A percentile compares a stretch with the other conserved stretches of the same genome.
phyloP scores from a whole-genome alignment of 2,329 filamentous ascomycete species.

The Sporothrix euskadiensis region DNA sequence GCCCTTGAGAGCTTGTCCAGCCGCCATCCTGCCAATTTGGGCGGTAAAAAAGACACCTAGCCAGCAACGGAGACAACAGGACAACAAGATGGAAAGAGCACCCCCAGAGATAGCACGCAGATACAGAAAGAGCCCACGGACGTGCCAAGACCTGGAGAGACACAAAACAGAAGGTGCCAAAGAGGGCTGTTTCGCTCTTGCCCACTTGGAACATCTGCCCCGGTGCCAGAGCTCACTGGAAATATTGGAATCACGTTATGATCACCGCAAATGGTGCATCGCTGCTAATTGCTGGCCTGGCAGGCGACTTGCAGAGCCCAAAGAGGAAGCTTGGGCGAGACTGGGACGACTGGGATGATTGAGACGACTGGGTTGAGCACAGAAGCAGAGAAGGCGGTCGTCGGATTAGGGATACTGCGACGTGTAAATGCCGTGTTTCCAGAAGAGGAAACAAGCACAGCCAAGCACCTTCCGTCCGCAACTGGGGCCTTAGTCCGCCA shows the following conservation, averaged over 20 bases:
- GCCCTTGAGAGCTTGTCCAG: neutral
- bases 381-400: neutral
- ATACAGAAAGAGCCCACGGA: neutral
- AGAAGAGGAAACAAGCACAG: slow-evolving; percentile 12
- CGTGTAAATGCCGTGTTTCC: slow-evolving; percentile 20
- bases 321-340: slow-evolving; percentile 17
- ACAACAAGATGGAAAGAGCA: neutral
- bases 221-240: neutral
- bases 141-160: slow-evolving; percentile 5
- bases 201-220: slow-evolving; percentile 2
- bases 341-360: neutral
- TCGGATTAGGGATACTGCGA: neutral
- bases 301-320: slow-evolving; percentile 2
- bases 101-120: neutral
- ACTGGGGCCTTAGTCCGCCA: slow-evolving; percentile 3
- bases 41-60: neutral
- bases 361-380: too few species aligned
- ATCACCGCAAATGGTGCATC: slow-evolving; percentile 5
- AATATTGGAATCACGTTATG: slow-evolving; percentile 8
- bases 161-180: slow-evolving; percentile 21
- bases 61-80: neutral
- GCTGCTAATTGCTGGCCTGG: neutral
- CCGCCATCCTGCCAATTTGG: slow-evolving; percentile 3
- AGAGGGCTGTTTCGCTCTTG: slow-evolving; percentile 1
- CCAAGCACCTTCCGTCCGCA: neutral